phyloP scores from a whole-genome alignment of 768 basidiomycete species.

The Lentinus brumalis region DNA sequence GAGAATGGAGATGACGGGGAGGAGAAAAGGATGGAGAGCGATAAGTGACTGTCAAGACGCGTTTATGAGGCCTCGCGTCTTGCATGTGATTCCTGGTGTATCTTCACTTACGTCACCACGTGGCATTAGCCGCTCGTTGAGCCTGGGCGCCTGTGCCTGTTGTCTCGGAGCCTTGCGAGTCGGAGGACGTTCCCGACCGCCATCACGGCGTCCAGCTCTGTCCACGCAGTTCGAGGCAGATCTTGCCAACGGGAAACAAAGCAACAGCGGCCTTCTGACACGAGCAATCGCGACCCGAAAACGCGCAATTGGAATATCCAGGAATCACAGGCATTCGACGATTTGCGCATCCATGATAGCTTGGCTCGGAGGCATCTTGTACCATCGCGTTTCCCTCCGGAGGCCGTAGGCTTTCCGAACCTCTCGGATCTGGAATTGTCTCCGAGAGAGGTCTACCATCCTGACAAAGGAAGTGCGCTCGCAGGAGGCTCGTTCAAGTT shows the following conservation, averaged over 20 bases:
- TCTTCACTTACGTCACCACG: constrained; percentile 3
- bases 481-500: no score
- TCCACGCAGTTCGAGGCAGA: background rate
- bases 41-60: constrained; percentile 10
- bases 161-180: background rate
- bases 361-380: constrained; percentile 3
- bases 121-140: constrained; percentile 4
- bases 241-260: background rate
- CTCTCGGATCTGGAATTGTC: background rate
- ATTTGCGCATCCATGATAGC: background rate
- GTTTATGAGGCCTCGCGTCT: background rate
- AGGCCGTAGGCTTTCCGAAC: background rate
- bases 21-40: background rate
- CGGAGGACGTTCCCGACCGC: constrained; percentile 3
- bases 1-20: constrained; percentile 6
- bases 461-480: background rate
- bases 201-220: background rate
- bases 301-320: constrained; percentile 3
- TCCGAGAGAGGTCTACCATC: background rate
- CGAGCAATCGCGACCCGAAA: background rate
- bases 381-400: background rate
- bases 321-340: constrained; percentile 8
- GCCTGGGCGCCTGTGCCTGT: background rate
- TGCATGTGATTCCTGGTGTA: constrained; percentile 19
- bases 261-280: background rate